These are phyloP conservation scores for Ustilago shanxiensis DNA, from an alignment of 1,284 basidiomycete species.

Conservation along the genomic window DNA sequence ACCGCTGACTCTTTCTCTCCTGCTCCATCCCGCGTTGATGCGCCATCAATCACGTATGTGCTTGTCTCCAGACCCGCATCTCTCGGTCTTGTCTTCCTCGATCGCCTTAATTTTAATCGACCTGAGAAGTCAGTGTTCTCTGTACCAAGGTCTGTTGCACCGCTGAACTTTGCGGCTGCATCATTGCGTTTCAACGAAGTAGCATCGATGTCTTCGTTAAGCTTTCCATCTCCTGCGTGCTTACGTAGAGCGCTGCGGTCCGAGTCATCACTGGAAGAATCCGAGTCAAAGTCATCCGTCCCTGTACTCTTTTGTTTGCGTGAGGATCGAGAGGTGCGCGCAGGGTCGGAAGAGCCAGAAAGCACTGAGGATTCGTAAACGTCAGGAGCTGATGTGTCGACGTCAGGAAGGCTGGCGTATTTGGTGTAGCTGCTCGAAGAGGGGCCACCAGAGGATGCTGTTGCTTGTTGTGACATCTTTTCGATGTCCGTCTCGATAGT, in stretches of 20 bases:
- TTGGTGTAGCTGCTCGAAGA: constrained; percentile 29
- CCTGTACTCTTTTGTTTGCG: constrained; percentile 12
- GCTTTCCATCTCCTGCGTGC: constrained; percentile 28
- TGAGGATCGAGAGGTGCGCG: constrained; percentile 7
- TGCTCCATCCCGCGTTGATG: background rate
- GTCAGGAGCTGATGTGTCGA: constrained; percentile 44
- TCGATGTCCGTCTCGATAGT: too few species aligned
- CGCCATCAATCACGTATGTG: constrained; percentile 27
- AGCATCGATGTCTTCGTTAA: constrained; percentile 34
- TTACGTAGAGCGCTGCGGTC: constrained; percentile 26
- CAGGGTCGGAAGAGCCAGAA: constrained; percentile 6
- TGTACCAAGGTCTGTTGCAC: constrained; percentile 30
- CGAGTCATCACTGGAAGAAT: constrained; percentile 33
- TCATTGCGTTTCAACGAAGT: constrained; percentile 22
- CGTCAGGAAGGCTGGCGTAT: constrained; percentile 48
- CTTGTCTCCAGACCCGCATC: constrained; percentile 49
- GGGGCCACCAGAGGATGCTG: background rate
- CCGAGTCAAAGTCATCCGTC: constrained; percentile 10
- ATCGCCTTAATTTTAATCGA: constrained; percentile 7
- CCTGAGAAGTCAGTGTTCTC: constrained; percentile 30
- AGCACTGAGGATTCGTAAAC: constrained; percentile 38
- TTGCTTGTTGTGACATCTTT: constrained; percentile 23
- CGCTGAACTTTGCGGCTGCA: constrained; percentile 36
- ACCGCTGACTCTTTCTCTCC: constrained; percentile 23
- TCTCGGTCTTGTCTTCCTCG: constrained; percentile 16